Percentiles rank a stretch among this genome's conserved stretches.
Evolutionary conservation across 768 basidiomycete species (phyloP).

Genomic region (Amyloporia xantha): DNA sequence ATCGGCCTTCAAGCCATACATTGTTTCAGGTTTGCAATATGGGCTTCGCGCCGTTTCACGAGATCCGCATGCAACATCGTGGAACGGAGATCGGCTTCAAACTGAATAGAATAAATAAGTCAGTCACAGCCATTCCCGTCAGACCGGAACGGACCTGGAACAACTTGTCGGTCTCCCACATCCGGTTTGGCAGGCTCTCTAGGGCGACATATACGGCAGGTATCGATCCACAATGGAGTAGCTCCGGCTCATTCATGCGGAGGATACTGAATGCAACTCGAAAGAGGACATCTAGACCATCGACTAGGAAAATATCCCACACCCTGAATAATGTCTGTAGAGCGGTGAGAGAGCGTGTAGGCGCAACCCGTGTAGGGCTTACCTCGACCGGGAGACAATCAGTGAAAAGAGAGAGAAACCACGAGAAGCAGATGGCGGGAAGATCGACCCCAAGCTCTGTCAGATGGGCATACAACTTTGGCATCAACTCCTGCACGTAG

Average conservation of each 20-base stretch:
- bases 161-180: constrained; percentile 91
- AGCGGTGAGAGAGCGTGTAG: neutral
- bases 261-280: constrained; percentile 87
- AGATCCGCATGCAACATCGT: constrained; percentile 50
- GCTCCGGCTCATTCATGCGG: constrained; percentile 74
- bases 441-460: constrained; percentile 81
- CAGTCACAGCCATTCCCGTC: neutral
- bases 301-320: constrained; percentile 94
- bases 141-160: constrained; percentile 52
- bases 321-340: constrained; percentile 84
- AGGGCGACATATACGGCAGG: constrained; percentile 86
- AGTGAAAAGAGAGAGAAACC: constrained; percentile 95
- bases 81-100: constrained; percentile 42
- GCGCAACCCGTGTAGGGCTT: constrained; percentile 18
- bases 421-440: constrained; percentile 93
- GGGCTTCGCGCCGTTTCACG: constrained; percentile 44
- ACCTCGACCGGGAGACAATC: constrained; percentile 96
- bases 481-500: constrained; percentile 72
- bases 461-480: constrained; percentile 72
- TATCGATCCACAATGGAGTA: constrained; percentile 78
- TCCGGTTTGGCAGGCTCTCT: constrained; percentile 82
- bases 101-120: constrained; percentile 4
- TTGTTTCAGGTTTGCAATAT: constrained; percentile 30
- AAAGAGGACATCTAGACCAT: constrained; percentile 87
- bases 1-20: constrained; percentile 1